Conservation (phyloP, 441 rosid genomes). For the Heliophila coronopifolia region DNA sequence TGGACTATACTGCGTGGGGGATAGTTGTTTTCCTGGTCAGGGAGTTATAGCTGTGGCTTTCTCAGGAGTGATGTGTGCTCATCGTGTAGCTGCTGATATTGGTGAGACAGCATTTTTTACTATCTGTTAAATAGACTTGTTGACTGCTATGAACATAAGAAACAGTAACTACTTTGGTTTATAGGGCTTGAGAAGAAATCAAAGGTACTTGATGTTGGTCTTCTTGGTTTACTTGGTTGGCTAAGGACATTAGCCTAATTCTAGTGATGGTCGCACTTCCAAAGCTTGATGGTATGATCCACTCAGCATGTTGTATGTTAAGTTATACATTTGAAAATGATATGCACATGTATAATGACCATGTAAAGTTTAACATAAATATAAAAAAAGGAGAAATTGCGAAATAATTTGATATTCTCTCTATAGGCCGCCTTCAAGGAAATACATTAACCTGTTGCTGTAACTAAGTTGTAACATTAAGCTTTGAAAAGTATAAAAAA, state of each 20-base stretch:
- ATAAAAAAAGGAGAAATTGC: too few relatives aligned
- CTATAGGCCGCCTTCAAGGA: background rate
- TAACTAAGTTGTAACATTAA: constrained; percentile 1
- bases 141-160: background rate
- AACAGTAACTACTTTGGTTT: background rate
- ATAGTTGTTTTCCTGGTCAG: constrained; percentile 97
- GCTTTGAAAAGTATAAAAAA: constrained; percentile 3
- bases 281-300: too few relatives aligned
- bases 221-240: constrained; percentile 71
- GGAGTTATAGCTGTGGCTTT: constrained; percentile 96
- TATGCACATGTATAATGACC: too few relatives aligned
- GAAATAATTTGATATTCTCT: background rate
- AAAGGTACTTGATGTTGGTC: constrained; percentile 58
- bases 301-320: too few relatives aligned
- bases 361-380: too few relatives aligned
- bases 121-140: background rate
- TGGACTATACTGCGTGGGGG: constrained; percentile 88
- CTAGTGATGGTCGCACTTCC: background rate
- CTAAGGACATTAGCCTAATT: constrained; percentile 68
- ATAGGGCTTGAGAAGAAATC: constrained; percentile 84
- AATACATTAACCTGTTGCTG: background rate
- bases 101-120: constrained; percentile 40
- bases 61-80: constrained; percentile 94
- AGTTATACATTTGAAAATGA: too few relatives aligned
- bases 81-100: constrained; percentile 94